Conservation (phyloP, 2,329 filamentous ascomycete species). For the Juglanconis sp. region DNA sequence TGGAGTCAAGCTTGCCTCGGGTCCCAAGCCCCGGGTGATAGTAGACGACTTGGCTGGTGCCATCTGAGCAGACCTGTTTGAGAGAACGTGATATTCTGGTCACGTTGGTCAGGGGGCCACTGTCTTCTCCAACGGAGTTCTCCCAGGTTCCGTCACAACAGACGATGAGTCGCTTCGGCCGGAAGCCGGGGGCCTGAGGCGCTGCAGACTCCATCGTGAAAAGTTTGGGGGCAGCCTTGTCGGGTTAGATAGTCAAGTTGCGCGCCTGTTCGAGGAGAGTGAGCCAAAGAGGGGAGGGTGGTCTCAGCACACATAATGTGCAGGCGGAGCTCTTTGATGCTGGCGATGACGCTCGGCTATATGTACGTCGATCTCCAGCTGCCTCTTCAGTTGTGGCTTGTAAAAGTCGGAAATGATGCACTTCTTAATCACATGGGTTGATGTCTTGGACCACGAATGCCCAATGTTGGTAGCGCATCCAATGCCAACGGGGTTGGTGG, state of each 20-base stretch:
- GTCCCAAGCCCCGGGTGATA: conserved; percentile 32
- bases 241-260: too few species aligned
- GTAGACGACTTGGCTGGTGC: conserved; percentile 28
- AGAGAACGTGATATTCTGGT: conserved; percentile 27
- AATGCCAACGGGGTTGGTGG: too few species aligned
- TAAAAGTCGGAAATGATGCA: too few species aligned
- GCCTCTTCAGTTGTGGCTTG: too few species aligned
- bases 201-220: conserved; percentile 1
- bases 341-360: too few species aligned
- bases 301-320: too few species aligned
- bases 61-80: conserved; percentile 24
- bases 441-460: too few species aligned
- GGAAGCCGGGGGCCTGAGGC: background rate
- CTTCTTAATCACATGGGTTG: too few species aligned
- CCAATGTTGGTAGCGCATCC: too few species aligned
- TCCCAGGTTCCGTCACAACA: conserved; percentile 34
- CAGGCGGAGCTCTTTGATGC: too few species aligned
- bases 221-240: too few species aligned
- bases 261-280: background rate
- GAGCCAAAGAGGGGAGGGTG: background rate
- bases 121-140: conserved; percentile 25
- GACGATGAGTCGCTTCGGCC: conserved; percentile 27
- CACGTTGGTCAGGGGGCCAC: conserved; percentile 28
- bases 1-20: conserved; percentile 25
- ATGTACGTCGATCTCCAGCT: too few species aligned